Percentiles rank a stretch among this genome's conserved stretches.
Evolutionary conservation across 352 stramenopile species (phyloP).

Genomic region (Peronospora farinosa): DNA sequence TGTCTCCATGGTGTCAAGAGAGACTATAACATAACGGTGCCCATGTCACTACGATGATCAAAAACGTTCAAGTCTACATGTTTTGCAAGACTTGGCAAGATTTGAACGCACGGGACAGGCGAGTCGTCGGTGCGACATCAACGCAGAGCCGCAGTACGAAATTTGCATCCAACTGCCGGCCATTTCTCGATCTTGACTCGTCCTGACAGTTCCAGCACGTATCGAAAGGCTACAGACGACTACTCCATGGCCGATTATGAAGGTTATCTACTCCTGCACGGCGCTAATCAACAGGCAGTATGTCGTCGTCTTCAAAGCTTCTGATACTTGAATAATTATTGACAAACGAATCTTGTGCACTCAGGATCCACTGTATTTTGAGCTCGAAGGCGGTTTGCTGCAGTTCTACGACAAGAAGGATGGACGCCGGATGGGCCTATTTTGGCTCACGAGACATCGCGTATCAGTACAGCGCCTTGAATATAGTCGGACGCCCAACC

Average conservation of each 20-base stretch:
- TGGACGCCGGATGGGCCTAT: slow-evolving; percentile 64
- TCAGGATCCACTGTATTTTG: slow-evolving; percentile 73
- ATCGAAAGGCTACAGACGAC: slow-evolving; percentile 1
- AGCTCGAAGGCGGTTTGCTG: slow-evolving; percentile 61
- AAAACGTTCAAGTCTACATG: neutral
- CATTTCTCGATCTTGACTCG: slow-evolving; percentile 12
- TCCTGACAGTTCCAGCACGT: slow-evolving; percentile 1
- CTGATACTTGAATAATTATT: neutral
- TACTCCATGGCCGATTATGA: slow-evolving; percentile 70
- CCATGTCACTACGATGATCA: neutral
- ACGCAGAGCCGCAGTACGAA: slow-evolving; percentile 7
- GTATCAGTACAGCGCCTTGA: slow-evolving; percentile 43
- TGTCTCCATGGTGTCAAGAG: neutral
- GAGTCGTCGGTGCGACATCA: slow-evolving; percentile 5
- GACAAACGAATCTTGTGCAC: slow-evolving; percentile 1
- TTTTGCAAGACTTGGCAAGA: neutral
- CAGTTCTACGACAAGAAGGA: slow-evolving; percentile 71
- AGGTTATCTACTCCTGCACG: slow-evolving; percentile 71
- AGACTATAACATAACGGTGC: neutral
- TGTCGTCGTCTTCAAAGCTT: neutral
- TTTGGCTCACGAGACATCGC: slow-evolving; percentile 67
- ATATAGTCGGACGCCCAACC: slow-evolving; percentile 41
- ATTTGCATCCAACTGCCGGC: slow-evolving; percentile 11
- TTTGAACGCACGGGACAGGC: slow-evolving; percentile 9
- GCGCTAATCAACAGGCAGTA: slow-evolving; percentile 38